phyloP scores from a whole-genome alignment of 2,329 filamentous ascomycete genomes.

The Calonectria multiphialidica region DNA sequence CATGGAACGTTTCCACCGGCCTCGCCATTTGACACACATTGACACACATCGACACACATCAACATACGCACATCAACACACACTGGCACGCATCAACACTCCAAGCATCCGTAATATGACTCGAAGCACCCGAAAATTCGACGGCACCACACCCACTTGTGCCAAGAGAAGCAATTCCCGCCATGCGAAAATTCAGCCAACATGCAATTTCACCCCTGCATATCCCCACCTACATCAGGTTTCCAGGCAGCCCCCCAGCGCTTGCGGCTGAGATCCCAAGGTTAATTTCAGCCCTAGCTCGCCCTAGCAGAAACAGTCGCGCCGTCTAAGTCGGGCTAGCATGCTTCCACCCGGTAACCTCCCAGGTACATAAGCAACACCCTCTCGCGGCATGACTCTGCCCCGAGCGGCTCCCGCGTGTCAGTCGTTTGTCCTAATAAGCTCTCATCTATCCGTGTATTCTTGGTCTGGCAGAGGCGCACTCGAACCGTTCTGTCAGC shows the following conservation, averaged over 20 bases:
- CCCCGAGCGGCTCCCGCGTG: background rate
- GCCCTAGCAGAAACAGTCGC: constrained; percentile 1
- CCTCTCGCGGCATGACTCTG: constrained; percentile 13
- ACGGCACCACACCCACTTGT: background rate
- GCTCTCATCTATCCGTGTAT: background rate
- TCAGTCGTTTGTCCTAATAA: background rate
- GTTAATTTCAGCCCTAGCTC: constrained; percentile 17
- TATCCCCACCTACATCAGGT: constrained; percentile 10
- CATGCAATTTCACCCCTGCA: constrained; percentile 2
- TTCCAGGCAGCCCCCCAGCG: background rate
- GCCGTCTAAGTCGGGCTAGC: background rate
- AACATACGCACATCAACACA: too few relatives aligned
- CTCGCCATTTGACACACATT: background rate
- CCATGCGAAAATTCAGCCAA: constrained; percentile 15
- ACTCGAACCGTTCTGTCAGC: background rate
- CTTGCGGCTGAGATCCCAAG: constrained; percentile 4
- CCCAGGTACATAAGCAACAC: constrained; percentile 14
- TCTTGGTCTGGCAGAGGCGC: background rate
- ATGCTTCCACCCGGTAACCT: background rate
- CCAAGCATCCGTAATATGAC: too few relatives aligned
- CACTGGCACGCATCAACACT: background rate
- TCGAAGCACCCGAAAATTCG: background rate
- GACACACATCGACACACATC: too few relatives aligned
- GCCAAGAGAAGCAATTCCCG: background rate
- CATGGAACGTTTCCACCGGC: background rate